Evolutionary conservation across 192 early-diverging fungal species (phyloP).

Genomic region (Gigaspora rosea): DNA sequence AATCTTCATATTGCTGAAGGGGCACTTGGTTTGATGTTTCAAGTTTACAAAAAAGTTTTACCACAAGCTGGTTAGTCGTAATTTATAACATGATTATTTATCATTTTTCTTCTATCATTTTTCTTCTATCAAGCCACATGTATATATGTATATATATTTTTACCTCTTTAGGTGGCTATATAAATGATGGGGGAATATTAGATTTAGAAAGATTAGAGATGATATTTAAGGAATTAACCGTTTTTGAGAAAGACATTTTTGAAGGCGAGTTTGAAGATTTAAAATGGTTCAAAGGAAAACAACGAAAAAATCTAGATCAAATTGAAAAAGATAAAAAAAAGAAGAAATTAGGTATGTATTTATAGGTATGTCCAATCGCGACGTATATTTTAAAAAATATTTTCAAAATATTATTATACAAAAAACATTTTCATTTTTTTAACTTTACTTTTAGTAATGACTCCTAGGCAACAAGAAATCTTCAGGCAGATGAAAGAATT

Average conservation of each 20-base stretch:
- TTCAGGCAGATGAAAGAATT: slow-evolving; percentile 54
- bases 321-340: slow-evolving; percentile 19
- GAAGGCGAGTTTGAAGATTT: slow-evolving; percentile 49
- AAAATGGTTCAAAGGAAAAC: slow-evolving; percentile 52
- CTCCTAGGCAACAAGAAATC: slow-evolving; percentile 49
- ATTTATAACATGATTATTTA: neutral
- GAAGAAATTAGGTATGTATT: slow-evolving; percentile 15
- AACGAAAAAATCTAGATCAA: neutral
- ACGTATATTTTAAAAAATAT: neutral
- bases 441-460: slow-evolving; percentile 42
- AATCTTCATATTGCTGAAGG: slow-evolving; percentile 94
- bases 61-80: slow-evolving; percentile 38
- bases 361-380: too few species aligned
- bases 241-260: slow-evolving; percentile 54
- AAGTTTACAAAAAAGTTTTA: slow-evolving; percentile 64
- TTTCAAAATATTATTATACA: neutral
- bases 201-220: slow-evolving; percentile 59
- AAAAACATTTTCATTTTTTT: neutral
- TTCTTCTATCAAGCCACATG: too few species aligned
- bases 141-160: slow-evolving; percentile 33
- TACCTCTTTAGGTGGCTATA: slow-evolving; percentile 73
- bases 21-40: slow-evolving; percentile 72
- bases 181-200: slow-evolving; percentile 82
- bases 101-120: too few species aligned
- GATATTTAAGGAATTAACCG: slow-evolving; percentile 63